Base-by-base conservation (phyloP, 345 rosid species). In the Salix caprea region DNA sequence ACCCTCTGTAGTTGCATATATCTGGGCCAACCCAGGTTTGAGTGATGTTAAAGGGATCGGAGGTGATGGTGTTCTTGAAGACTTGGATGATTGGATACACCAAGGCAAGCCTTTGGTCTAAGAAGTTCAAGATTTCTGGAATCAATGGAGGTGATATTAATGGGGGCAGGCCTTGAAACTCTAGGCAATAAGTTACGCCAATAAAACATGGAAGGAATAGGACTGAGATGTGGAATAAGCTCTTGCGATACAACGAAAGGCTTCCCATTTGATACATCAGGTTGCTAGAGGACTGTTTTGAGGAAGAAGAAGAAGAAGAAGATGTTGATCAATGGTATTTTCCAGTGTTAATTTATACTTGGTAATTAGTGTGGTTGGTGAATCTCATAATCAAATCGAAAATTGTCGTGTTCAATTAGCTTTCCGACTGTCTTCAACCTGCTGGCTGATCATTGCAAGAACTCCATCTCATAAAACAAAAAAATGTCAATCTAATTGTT, bases 1-100 rank as follows among this genome's bases (percentile, higher is more conserved):
- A 84, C 68, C 89, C 89, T 23, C 23, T 69, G 80, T 86, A 86
- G 67, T 21, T 78, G 80, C 89, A 86, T 11, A 86, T 67, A 42
- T 82, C 76, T 4, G 84, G 23, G 23, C 89, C 89, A 34, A 69
- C 79, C 89, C 89, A 86, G 0, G 86, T 73, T 28, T 30, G 32
- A 21, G 89, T 86, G 65, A 79, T 65, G 32, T 69, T 70, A 1
- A 80, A 61, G 1, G 87, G 86, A 73, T 86, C 87, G 1, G 79
- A 71, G 11, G 82, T 86, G 76, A 86, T 74, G 7, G 76, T 52
- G 75, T 36, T 56, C 70, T 86, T 86, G 80, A 84, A 84, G 56
- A 65, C 6, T 69, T 84, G 86, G n/a, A 84, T 84, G 2, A 80
- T 65, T 0, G 83, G 83, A 66, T 70, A 83, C 6, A 77, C 73